Percentiles rank a stretch among this genome's conserved stretches.
These are phyloP conservation scores for Moringa oleifera DNA, from an alignment of 345 rosid genomes.

Conservation along the genomic window DNA sequence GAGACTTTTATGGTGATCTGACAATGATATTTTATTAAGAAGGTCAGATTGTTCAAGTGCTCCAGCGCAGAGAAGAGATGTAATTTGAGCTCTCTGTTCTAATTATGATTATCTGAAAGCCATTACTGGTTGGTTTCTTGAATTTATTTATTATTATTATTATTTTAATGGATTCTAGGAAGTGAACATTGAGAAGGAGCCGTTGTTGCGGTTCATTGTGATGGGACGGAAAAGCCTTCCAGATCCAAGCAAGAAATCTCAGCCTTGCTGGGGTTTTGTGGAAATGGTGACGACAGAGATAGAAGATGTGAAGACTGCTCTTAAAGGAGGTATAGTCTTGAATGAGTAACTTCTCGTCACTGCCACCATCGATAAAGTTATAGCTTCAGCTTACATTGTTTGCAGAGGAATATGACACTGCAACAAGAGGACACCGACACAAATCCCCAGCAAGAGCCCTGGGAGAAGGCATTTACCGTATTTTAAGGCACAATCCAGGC, in stretches of 20 bases:
- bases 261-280: constrained; percentile 73
- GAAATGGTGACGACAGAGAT: constrained; percentile 60
- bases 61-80: too few relatives aligned
- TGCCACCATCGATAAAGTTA: not conserved
- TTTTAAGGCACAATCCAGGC: constrained; percentile 50
- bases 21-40: too few relatives aligned
- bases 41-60: too few relatives aligned
- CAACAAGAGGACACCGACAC: constrained; percentile 53
- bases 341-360: not conserved
- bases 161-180: constrained; percentile 20
- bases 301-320: constrained; percentile 48
- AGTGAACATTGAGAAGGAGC: constrained; percentile 54
- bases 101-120: not conserved
- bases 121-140: not conserved
- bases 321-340: constrained; percentile 40
- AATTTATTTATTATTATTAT: not conserved
- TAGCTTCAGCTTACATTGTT: not conserved
- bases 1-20: not conserved
- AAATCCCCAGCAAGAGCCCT: constrained; percentile 45
- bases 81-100: not conserved
- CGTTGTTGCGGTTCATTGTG: constrained; percentile 51
- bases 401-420: constrained; percentile 66
- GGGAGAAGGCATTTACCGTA: constrained; percentile 71
- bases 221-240: constrained; percentile 73
- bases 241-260: constrained; percentile 49